These are phyloP conservation scores for Coemansia sp. DNA, from an alignment of 192 early-diverging fungal species.

Conservation along the genomic window DNA sequence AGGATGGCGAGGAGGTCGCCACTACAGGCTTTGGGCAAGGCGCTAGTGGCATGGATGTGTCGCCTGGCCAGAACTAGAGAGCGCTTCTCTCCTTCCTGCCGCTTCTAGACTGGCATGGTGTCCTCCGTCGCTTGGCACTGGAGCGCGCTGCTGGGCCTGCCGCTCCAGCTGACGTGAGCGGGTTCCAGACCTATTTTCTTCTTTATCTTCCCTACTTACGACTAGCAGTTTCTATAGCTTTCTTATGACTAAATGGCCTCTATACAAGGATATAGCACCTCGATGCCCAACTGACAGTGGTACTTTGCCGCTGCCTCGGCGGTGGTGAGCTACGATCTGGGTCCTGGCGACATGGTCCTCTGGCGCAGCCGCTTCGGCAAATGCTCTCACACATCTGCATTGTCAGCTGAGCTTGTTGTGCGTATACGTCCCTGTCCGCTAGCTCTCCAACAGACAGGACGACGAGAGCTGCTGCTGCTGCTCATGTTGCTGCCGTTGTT, in stretches of 20 bases:
- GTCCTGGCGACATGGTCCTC: background rate
- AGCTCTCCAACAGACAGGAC: background rate
- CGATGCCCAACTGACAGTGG: background rate
- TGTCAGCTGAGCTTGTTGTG: background rate
- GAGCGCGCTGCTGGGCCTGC: background rate
- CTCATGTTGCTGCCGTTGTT: background rate
- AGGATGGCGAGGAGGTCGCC: conserved; percentile 14
- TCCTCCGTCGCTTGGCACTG: background rate
- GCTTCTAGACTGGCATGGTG: background rate
- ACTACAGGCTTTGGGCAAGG: conserved; percentile 9
- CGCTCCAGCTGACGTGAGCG: background rate
- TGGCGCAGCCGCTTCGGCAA: background rate
- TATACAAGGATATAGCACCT: background rate
- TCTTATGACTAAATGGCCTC: background rate
- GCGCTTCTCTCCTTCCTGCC: background rate
- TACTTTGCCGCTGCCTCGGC: background rate
- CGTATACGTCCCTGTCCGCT: background rate
- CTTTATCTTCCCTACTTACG: background rate
- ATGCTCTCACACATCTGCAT: background rate
- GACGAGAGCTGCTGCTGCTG: background rate
- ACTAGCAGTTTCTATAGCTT: background rate
- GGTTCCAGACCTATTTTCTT: background rate
- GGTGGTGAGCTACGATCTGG: background rate
- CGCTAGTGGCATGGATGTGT: conserved; percentile 14
- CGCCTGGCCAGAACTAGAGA: conserved; percentile 6